Conservation (phyloP, 768 basidiomycete genomes). For the Hypsizygus marmoreus region DNA sequence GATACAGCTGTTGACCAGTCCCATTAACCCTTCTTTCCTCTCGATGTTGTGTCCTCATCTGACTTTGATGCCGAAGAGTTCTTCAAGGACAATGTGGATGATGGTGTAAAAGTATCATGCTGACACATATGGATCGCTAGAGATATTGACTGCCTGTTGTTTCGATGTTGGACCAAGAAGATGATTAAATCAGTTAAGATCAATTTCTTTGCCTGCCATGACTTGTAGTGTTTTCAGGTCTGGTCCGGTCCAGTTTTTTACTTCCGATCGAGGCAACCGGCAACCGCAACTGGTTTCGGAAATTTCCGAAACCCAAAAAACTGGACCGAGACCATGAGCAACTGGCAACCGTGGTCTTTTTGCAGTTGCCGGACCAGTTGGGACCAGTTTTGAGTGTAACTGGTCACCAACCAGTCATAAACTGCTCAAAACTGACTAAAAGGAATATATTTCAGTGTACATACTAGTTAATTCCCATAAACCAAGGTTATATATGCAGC, state of each 20-base stretch:
- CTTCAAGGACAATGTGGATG: conserved; percentile 28
- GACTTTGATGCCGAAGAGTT: conserved; percentile 31
- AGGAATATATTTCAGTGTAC: too few relatives aligned
- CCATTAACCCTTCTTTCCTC: conserved; percentile 31
- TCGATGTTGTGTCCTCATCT: conserved; percentile 3
- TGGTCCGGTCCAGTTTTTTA: conserved; percentile 39
- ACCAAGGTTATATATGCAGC: too few relatives aligned
- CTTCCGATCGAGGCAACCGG: conserved; percentile 46
- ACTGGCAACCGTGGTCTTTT: too few relatives aligned
- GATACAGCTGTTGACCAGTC: conserved; percentile 31
- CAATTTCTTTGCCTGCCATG: conserved; percentile 40
- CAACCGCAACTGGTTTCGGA: too few relatives aligned
- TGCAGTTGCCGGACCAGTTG: too few relatives aligned
- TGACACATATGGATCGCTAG: conserved; percentile 39
- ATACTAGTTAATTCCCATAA: too few relatives aligned
- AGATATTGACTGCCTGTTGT: conserved; percentile 26
- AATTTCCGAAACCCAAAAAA: too few relatives aligned
- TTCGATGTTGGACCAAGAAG: conserved; percentile 24
- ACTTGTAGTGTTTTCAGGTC: conserved; percentile 46
- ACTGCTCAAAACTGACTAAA: too few relatives aligned
- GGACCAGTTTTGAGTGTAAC: too few relatives aligned
- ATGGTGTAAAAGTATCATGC: conserved; percentile 42
- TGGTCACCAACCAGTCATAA: too few relatives aligned
- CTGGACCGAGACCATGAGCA: too few relatives aligned
- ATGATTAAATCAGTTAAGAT: conserved; percentile 37